These are phyloP conservation scores for Mimosa pudica DNA, from an alignment of 306 rosid species.

Conservation along the genomic window DNA sequence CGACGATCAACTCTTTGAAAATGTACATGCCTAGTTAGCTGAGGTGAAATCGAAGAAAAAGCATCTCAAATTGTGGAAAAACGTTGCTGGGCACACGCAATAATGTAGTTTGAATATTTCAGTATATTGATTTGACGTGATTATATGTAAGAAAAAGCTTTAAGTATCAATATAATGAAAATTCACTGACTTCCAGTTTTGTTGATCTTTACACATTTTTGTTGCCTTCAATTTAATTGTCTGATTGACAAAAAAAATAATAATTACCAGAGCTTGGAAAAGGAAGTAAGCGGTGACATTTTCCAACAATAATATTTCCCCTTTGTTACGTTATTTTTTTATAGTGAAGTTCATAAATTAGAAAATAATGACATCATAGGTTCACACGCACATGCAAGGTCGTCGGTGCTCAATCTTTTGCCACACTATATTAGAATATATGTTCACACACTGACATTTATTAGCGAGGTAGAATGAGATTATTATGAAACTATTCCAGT, in stretches of 20 bases:
- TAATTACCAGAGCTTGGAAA: neutral
- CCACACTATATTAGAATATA: neutral
- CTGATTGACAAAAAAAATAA: neutral
- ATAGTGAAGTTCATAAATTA: neutral
- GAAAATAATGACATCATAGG: neutral
- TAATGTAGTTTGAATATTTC: neutral
- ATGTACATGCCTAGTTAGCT: neutral
- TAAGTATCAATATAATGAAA: neutral
- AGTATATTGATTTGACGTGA: neutral
- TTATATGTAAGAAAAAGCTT: neutral
- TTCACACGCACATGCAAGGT: neutral
- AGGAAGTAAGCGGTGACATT: neutral
- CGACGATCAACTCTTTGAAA: neutral
- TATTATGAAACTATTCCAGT: neutral
- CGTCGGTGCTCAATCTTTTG: neutral
- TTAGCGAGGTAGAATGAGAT: neutral
- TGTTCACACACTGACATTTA: neutral
- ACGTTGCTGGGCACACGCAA: neutral
- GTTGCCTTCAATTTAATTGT: neutral
- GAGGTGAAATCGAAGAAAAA: neutral
- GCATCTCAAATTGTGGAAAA: slow-evolving; percentile 12
- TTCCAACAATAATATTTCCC: neutral
- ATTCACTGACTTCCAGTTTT: neutral
- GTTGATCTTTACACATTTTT: neutral
- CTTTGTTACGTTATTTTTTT: neutral